A percentile compares a stretch with the other conserved stretches of the same genome.
phyloP scores from a whole-genome alignment of 495 filamentous ascomycete genomes.

The Podospora sp. region DNA sequence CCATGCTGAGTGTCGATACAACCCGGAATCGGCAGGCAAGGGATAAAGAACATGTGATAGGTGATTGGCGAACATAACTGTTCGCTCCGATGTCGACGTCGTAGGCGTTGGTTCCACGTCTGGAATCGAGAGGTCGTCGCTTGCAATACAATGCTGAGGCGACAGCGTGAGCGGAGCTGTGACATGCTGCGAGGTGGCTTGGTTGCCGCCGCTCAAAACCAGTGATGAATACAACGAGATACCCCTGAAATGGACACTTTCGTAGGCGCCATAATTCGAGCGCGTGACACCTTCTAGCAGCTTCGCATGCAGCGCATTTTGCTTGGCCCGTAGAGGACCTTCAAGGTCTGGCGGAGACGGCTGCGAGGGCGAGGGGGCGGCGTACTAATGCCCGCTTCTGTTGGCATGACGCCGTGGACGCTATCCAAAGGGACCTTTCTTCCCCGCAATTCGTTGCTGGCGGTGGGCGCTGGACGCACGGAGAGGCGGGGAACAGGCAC shows the following conservation, averaged over 20 bases:
- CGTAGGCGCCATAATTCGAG: neutral
- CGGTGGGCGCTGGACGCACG: neutral
- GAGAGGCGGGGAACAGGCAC: slow-evolving; percentile 17
- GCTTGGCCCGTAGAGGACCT: neutral
- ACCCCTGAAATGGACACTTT: neutral
- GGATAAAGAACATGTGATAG: neutral
- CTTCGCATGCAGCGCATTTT: neutral
- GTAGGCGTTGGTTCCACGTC: neutral
- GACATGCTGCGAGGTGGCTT: neutral
- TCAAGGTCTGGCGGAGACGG: neutral
- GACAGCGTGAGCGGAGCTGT: neutral
- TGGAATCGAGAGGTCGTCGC: neutral
- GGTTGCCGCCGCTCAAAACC: neutral
- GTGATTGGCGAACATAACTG: neutral
- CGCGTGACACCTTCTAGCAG: neutral
- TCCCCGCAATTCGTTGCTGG: slow-evolving; percentile 16
- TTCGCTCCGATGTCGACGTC: neutral
- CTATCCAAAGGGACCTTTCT: slow-evolving; percentile 16
- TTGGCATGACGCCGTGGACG: slow-evolving; percentile 10
- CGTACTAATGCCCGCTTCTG: neutral
- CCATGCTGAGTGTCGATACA: neutral
- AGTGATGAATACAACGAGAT: neutral
- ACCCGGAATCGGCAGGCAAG: neutral
- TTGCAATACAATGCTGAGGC: neutral
- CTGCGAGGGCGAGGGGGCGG: neutral